Evolutionary conservation across 176 grass and related monocot species (phyloP), one percentile per base, ranked within the genome.

Genomic region (Raddia distichophylla): DNA sequence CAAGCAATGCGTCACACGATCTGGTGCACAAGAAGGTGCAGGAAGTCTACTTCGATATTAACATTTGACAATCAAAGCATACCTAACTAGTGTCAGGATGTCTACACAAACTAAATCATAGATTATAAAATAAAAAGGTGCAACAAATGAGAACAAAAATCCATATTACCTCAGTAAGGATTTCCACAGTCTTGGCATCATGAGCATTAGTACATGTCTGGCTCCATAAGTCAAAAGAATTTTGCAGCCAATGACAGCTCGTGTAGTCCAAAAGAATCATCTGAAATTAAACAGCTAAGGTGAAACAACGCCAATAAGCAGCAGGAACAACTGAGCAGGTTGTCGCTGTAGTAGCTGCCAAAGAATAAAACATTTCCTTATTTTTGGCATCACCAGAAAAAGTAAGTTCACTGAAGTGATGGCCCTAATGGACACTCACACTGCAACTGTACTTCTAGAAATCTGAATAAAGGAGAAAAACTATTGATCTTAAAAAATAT

Each of bases 211-310:
- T 81, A 71, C 96, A 99, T 48, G 82, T 95, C 56, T 83, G 71
- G 32, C 83, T 90, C 96, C 93, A 99, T 13, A 50, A 86, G 54
- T 82, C 55, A 47, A 80, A 88, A 79, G 86, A 93, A 91, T 54
- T 71, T 71, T 84, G 80, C 67, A 90, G 73, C 96, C 96, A 99
- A 66, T 83, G 63, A 81, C 37, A 56, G 60, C 60, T 91, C 74
- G 89, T 86, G 76, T 93, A 99, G 64, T 80, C 73, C 17, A 83
- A 85, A 87, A 95, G 91, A 89, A 99, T 95, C 89, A 99, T 99
- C 96, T 99, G 87, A 73, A 87, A 91, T 85, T 64, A 76, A 77
- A 72, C 3, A n/a, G 40, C 62, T 45, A 82, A 69, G 44, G 53
- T 81, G 74, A 85, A 69, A 81, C 22, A 34, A 67, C 80, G 74